A percentile compares a stretch with the other conserved stretches of the same genome.
These are phyloP conservation scores for Venturia effusa DNA, from an alignment of 2,329 filamentous ascomycete species.

Conservation along the genomic window DNA sequence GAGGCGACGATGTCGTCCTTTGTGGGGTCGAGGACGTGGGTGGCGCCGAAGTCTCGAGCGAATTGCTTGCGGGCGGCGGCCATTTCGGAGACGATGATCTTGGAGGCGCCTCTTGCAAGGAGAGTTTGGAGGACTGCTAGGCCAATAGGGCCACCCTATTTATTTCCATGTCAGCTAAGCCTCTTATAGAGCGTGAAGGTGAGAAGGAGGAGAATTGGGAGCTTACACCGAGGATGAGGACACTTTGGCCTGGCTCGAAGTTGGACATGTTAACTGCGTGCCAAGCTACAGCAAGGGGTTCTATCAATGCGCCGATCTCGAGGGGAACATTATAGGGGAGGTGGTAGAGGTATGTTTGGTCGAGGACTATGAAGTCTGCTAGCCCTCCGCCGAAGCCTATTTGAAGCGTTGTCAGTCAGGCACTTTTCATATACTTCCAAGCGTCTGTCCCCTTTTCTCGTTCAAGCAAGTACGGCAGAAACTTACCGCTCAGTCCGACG, in stretches of 20 bases:
- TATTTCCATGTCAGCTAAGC: not conserved
- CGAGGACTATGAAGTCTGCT: conserved; percentile 41
- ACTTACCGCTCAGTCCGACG: conserved; percentile 36
- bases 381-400: conserved; percentile 41
- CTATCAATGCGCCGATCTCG: conserved; percentile 40
- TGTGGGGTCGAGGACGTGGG: conserved; percentile 40
- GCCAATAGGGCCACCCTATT: conserved; percentile 39
- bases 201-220: not conserved
- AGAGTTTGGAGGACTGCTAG: conserved; percentile 39
- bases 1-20: conserved; percentile 36
- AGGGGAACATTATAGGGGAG: conserved; percentile 41
- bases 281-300: conserved; percentile 45
- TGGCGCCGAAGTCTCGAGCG: conserved; percentile 40
- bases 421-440: not conserved
- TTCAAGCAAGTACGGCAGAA: not conserved
- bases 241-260: conserved; percentile 35
- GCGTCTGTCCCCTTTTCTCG: not conserved
- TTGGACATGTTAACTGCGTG: conserved; percentile 42
- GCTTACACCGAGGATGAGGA: conserved; percentile 34
- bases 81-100: conserved; percentile 45
- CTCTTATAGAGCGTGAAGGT: not conserved
- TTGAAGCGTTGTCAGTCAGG: not conserved
- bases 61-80: conserved; percentile 37
- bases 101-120: conserved; percentile 30
- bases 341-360: conserved; percentile 33